Evolutionary conservation across 306 rosid genomes (phyloP).

Genomic region (Hippophae tibetana): DNA sequence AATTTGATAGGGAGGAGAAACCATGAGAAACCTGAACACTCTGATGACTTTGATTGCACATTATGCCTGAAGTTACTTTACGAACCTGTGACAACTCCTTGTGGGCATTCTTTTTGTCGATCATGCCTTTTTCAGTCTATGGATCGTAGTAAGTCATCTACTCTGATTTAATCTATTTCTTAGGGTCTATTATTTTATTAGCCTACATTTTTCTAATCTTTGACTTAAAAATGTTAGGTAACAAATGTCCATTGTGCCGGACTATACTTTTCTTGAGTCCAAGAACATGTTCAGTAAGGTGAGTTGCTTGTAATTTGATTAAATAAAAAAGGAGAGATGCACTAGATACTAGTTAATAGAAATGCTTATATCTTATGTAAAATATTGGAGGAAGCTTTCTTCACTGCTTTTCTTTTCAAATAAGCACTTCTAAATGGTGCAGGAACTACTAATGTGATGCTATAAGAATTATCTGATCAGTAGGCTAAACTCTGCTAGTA

Average conservation of each 20-base stretch:
- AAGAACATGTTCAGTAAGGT: slow-evolving; percentile 81
- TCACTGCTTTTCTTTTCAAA: too few relatives aligned
- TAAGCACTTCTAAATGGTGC: too few relatives aligned
- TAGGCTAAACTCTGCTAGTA: too few relatives aligned
- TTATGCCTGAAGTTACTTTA: slow-evolving; percentile 78
- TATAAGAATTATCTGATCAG: too few relatives aligned
- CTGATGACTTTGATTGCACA: slow-evolving; percentile 87
- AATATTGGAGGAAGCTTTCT: too few relatives aligned
- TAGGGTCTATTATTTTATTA: slow-evolving; percentile 3
- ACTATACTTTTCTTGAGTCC: slow-evolving; percentile 88
- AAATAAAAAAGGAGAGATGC: neutral
- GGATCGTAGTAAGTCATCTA: slow-evolving; percentile 67
- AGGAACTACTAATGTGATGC: too few relatives aligned
- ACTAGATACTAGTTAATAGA: neutral
- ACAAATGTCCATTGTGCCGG: slow-evolving; percentile 98
- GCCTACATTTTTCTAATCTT: slow-evolving; percentile 14
- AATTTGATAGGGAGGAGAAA: slow-evolving; percentile 26
- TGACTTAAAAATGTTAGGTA: slow-evolving; percentile 52
- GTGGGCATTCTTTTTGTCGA: slow-evolving; percentile 97
- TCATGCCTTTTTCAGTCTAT: slow-evolving; percentile 86
- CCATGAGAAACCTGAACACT: slow-evolving; percentile 55
- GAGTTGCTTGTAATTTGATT: slow-evolving; percentile 13
- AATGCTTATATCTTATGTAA: slow-evolving; percentile 1
- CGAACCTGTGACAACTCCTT: slow-evolving; percentile 91
- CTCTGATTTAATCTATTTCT: slow-evolving; percentile 20